Percentiles rank a stretch among this genome's conserved stretches.
Evolutionary conservation across 2,329 filamentous ascomycete species (phyloP).

Genomic region (Mariannaea sp.): DNA sequence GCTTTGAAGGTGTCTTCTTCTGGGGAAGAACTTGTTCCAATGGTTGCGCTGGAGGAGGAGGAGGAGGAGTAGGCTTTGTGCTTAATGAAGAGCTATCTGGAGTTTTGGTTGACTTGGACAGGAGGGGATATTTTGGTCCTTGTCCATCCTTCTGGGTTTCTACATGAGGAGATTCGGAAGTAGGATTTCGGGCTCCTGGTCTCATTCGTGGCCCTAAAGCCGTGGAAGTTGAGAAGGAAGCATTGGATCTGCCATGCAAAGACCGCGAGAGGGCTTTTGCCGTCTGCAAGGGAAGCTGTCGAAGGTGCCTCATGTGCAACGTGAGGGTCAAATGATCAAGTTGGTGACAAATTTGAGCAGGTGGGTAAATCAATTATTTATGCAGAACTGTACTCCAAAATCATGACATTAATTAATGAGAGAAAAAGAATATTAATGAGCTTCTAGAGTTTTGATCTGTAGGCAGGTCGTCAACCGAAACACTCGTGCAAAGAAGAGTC

Average conservation of each 20-base stretch:
- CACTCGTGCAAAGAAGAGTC: too few species aligned
- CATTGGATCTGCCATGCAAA: neutral
- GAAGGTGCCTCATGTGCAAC: slow-evolving; percentile 2
- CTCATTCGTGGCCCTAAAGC: neutral
- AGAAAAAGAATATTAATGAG: too few species aligned
- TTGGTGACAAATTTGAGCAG: neutral
- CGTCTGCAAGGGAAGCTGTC: neutral
- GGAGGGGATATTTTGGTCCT: neutral
- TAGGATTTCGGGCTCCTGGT: neutral
- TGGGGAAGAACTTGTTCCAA: neutral
- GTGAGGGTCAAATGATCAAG: neutral
- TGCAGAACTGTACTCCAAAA: too few species aligned
- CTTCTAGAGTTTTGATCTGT: too few species aligned
- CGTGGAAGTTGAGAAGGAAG: slow-evolving; percentile 15
- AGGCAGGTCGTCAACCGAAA: too few species aligned
- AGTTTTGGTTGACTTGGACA: neutral
- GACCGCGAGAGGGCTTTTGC: neutral
- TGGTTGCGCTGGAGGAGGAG: neutral
- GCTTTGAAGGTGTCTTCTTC: slow-evolving; percentile 12
- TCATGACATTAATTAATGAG: too few species aligned
- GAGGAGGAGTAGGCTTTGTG: neutral
- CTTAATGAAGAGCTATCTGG: neutral
- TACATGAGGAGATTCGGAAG: neutral
- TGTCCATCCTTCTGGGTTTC: neutral
- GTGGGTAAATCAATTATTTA: too few species aligned